Evolutionary conservation across 139 green algal species (phyloP).

Genomic region (Volvox africanus): DNA sequence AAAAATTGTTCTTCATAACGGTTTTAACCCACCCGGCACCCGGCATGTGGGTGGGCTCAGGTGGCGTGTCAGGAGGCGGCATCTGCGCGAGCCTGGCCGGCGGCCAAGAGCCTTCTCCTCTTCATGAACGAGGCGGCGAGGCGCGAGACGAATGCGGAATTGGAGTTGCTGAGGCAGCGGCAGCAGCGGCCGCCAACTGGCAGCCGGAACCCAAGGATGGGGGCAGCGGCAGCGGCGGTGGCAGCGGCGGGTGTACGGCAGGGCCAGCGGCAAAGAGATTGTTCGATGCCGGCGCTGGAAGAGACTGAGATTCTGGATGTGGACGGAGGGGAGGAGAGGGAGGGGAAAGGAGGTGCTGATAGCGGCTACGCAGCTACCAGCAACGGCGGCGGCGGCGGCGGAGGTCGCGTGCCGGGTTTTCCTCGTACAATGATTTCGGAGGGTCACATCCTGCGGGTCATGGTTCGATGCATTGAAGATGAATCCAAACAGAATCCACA

Average conservation of each 20-base stretch:
- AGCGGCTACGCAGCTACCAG: background rate
- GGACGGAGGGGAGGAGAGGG: background rate
- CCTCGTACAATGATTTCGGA: constrained; percentile 6
- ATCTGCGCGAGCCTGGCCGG: constrained; percentile 13
- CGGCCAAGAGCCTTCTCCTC: constrained; percentile 27
- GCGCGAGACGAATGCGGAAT: background rate
- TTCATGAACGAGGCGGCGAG: background rate
- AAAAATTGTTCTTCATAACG: too few relatives aligned
- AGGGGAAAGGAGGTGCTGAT: background rate
- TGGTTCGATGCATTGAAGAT: constrained; percentile 19
- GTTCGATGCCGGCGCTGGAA: background rate
- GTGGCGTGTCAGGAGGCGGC: constrained; percentile 29
- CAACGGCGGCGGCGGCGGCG: background rate
- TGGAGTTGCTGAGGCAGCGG: background rate
- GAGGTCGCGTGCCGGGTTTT: background rate
- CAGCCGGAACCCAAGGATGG: background rate
- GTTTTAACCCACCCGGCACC: too few relatives aligned
- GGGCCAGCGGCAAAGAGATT: background rate
- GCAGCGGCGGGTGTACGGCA: too few relatives aligned
- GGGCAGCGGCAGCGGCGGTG: background rate
- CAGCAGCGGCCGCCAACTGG: background rate
- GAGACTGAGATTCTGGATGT: background rate
- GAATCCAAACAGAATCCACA: constrained; percentile 4
- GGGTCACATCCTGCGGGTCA: constrained; percentile 27
- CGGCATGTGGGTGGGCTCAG: too few relatives aligned